Evolutionary conservation across 768 basidiomycete genomes (phyloP).

Genomic region (Boletus vinaceobasis): DNA sequence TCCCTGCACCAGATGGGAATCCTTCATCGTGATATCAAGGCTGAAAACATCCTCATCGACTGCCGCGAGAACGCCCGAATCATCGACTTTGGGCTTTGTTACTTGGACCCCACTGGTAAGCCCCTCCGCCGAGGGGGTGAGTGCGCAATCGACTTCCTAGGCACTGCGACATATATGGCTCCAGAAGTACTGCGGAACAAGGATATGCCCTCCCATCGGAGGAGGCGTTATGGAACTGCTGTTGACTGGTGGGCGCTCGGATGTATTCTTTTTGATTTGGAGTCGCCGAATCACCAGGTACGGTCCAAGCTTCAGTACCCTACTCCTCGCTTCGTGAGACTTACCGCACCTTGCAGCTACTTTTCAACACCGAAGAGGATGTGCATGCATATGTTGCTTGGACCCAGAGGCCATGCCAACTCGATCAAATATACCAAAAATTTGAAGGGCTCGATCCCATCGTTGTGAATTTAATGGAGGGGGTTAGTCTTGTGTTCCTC

Average conservation of each 20-base stretch:
- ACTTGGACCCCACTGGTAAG: conserved; percentile 7
- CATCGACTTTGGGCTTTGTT: conserved; percentile 40
- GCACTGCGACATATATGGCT: conserved; percentile 39
- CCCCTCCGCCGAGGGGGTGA: conserved; percentile 10
- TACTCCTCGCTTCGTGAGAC: neutral
- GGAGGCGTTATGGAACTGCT: conserved; percentile 27
- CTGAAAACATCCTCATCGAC: conserved; percentile 65
- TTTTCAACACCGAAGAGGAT: conserved; percentile 29
- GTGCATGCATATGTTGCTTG: conserved; percentile 23
- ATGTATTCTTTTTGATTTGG: conserved; percentile 39
- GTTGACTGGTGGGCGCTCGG: conserved; percentile 45
- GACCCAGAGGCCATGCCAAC: conserved; percentile 1
- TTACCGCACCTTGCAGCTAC: conserved; percentile 19
- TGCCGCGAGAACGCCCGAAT: conserved; percentile 38
- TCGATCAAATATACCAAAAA: conserved; percentile 21
- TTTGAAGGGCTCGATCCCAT: conserved; percentile 21
- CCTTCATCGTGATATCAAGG: conserved; percentile 67
- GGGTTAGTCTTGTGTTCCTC: conserved; percentile 19
- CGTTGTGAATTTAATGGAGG: conserved; percentile 28
- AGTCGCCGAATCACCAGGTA: conserved; percentile 28
- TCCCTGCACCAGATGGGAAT: conserved; percentile 57
- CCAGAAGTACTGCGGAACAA: conserved; percentile 38
- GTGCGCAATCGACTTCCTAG: conserved; percentile 29
- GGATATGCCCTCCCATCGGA: neutral
- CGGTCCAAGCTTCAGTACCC: neutral